Conservation (phyloP, 2,329 filamentous ascomycete species). For the Paradendryphiella salina region DNA sequence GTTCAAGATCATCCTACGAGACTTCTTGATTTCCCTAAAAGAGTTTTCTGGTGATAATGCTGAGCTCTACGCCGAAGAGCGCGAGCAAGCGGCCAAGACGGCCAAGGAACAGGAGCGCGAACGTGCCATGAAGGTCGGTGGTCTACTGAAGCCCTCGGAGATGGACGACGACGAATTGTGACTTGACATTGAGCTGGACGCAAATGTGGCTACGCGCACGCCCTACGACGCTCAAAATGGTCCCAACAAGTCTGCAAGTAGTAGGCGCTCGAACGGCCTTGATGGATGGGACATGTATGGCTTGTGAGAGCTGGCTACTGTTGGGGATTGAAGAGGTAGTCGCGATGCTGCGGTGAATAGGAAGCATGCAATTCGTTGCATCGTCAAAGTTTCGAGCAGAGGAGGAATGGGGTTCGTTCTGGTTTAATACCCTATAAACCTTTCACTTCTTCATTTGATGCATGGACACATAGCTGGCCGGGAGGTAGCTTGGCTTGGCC, state of each 20-base stretch:
- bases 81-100: conserved; percentile 86
- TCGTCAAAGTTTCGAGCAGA: conserved; percentile 13
- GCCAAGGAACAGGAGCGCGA: conserved; percentile 88
- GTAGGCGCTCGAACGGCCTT: conserved; percentile 39
- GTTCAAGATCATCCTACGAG: conserved; percentile 93
- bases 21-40: conserved; percentile 96
- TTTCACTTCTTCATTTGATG: conserved; percentile 27
- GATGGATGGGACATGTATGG: conserved; percentile 71
- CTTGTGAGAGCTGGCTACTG: conserved; percentile 40
- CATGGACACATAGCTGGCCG: conserved; percentile 29
- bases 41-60: conserved; percentile 96
- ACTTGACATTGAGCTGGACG: conserved; percentile 60
- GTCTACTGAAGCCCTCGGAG: conserved; percentile 95
- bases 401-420: conserved; percentile 18
- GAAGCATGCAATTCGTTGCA: conserved; percentile 18
- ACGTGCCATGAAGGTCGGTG: conserved; percentile 90
- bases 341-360: conserved; percentile 13
- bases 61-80: conserved; percentile 90
- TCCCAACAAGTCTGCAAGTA: conserved; percentile 17
- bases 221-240: conserved; percentile 36
- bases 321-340: conserved; percentile 11
- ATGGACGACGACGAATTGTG: conserved; percentile 82
- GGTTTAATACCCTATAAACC: conserved; percentile 34
- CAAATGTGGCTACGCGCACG: conserved; percentile 43
- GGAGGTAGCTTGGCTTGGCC: conserved; percentile 29